These are phyloP conservation scores for Aureobasidium sp. DNA, from an alignment of 2,329 filamentous ascomycete species.

Conservation along the genomic window DNA sequence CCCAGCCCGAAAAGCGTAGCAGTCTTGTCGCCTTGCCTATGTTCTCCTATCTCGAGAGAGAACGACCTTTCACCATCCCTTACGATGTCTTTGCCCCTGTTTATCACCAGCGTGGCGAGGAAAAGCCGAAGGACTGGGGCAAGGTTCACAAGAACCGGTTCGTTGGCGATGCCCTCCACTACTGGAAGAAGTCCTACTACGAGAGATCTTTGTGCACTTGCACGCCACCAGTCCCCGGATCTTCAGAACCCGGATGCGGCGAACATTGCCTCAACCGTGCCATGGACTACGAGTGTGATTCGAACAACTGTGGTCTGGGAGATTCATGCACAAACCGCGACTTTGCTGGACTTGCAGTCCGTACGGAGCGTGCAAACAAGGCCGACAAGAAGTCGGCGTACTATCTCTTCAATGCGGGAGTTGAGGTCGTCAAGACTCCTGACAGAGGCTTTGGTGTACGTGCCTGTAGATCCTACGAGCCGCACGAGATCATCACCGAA, in stretches of 20 bases:
- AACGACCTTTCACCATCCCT: slow-evolving; percentile 72
- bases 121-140: slow-evolving; percentile 87
- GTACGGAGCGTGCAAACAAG: slow-evolving; percentile 46
- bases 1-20: slow-evolving; percentile 50
- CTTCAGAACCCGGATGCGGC: slow-evolving; percentile 64
- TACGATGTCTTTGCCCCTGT: slow-evolving; percentile 85
- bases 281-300: slow-evolving; percentile 96
- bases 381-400: slow-evolving; percentile 33
- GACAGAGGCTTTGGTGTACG: slow-evolving; percentile 89
- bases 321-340: slow-evolving; percentile 78
- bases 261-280: slow-evolving; percentile 89
- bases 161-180: slow-evolving; percentile 33
- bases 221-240: slow-evolving; percentile 35
- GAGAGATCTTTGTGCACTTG: slow-evolving; percentile 57
- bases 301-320: slow-evolving; percentile 75
- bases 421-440: slow-evolving; percentile 86
- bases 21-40: slow-evolving; percentile 33
- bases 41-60: slow-evolving; percentile 49
- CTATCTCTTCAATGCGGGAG: slow-evolving; percentile 82
- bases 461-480: slow-evolving; percentile 76
- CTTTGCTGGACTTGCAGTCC: slow-evolving; percentile 69
- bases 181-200: slow-evolving; percentile 25
- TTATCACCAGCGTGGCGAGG: slow-evolving; percentile 60
- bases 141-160: slow-evolving; percentile 92
- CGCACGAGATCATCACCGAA: slow-evolving; percentile 95